Evolutionary conservation across 1,139 yeast species (phyloP), one percentile per base, ranked within the genome.

Genomic region (Nakaseomyces nivariensis): DNA sequence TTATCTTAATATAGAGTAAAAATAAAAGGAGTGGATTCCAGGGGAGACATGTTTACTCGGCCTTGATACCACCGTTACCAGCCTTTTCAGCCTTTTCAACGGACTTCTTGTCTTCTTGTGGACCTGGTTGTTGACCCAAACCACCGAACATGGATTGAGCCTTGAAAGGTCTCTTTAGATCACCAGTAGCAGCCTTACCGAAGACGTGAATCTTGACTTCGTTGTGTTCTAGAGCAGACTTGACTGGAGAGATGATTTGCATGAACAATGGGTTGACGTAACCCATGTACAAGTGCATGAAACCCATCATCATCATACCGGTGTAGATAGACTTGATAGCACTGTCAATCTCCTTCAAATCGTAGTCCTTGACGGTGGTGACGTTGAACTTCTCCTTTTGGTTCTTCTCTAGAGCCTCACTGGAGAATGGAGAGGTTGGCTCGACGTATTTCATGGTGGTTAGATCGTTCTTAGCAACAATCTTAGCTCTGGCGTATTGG

Each of bases 221-320:
- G 73, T 90, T 90, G 62, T 87, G 75, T 74, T 94, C 98, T 56
- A 89, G 73, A 49, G 96, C 96, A 59, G 85, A 73, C 78, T 92
- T 92, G 62, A 94, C 74, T 49, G 97, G 92, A 50, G 95, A 80
- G 61, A 94, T 78, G 55, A 92, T 82, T 75, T 92, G 98, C 88
- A 92, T 86, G 61, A 94, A 81, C 69, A 92, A 80, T 53, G 98
- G 99, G 74, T 92, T 90, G 70, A 97, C 88, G 78, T 88, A 94
- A 73, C 89, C 86, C 95, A 94, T 83, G 81, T 92, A 92, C 56
- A 92, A 64, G 72, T 92, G 98, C 97, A 92, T 90, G 81, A 92
- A 86, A 34, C 85, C 96, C 94, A 94, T 90, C 97, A 94, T 90
- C 64, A 96, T 97, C 62, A 89, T 70, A 56, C 95, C 87, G 58